These are phyloP conservation scores for Tetraselmis striata DNA, from an alignment of 139 green algal genomes.

Conservation along the genomic window DNA sequence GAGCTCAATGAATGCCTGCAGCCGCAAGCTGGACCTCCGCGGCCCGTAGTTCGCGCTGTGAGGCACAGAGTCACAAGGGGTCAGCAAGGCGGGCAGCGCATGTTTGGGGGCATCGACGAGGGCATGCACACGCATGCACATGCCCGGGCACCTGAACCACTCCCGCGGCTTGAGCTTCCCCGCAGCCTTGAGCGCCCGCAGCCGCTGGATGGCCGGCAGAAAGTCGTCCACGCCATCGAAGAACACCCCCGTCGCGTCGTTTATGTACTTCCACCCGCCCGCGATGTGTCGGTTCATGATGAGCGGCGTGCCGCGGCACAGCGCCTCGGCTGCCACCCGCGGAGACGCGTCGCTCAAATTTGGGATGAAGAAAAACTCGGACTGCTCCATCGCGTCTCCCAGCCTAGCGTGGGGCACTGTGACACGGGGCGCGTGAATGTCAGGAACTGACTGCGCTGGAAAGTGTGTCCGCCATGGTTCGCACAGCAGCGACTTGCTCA, in stretches of 20 bases:
- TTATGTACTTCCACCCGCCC: conserved; percentile 28
- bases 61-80: not conserved
- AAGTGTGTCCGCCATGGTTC: too few species aligned
- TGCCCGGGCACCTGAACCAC: conserved; percentile 19
- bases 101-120: too few species aligned
- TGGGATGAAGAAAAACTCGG: conserved; percentile 8
- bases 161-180: conserved; percentile 6
- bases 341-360: conserved; percentile 29
- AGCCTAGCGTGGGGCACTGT: not conserved
- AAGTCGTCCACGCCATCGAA: conserved; percentile 7
- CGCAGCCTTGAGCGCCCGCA: not conserved
- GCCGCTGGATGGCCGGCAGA: conserved; percentile 1
- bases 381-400: conserved; percentile 11
- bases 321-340: conserved; percentile 18
- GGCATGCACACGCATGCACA: too few species aligned
- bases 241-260: conserved; percentile 14
- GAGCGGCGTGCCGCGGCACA: conserved; percentile 13
- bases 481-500: too few species aligned
- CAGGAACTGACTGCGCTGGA: not conserved
- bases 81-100: not conserved
- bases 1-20: conserved; percentile 21
- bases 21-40: not conserved
- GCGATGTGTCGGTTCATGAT: conserved; percentile 25
- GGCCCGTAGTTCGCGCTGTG: conserved; percentile 17
- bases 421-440: not conserved